phyloP scores from a whole-genome alignment of 2,329 filamentous ascomycete species.

The Stagonosporopsis tanaceti region DNA sequence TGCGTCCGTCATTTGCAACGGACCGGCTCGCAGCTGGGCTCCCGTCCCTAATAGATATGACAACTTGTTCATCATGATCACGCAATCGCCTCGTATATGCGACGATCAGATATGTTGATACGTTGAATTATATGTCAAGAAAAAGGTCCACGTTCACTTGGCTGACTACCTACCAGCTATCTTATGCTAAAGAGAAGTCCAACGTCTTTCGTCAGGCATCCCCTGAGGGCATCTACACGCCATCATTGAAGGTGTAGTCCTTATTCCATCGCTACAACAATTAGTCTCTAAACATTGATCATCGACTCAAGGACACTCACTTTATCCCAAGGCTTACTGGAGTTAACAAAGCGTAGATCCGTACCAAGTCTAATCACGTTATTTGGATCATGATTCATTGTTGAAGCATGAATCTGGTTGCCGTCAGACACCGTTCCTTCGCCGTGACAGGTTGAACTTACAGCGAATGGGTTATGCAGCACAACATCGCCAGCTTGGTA shows the following conservation, averaged over 20 bases:
- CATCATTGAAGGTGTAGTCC: slow-evolving; percentile 42
- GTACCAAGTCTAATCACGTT: slow-evolving; percentile 64
- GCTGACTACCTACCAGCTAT: neutral
- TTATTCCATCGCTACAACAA: slow-evolving; percentile 44
- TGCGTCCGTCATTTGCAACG: neutral
- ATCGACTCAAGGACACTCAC: slow-evolving; percentile 35
- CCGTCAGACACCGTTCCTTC: slow-evolving; percentile 15
- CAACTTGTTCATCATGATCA: neutral
- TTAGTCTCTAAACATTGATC: neutral
- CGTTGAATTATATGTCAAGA: neutral
- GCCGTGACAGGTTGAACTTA: slow-evolving; percentile 9
- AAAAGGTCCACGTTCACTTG: neutral
- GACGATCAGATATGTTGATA: neutral
- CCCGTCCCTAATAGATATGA: neutral
- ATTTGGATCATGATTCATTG: slow-evolving; percentile 61
- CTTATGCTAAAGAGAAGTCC: neutral
- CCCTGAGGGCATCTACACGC: slow-evolving; percentile 9
- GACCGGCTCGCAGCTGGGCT: slow-evolving; percentile 1
- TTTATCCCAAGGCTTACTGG: slow-evolving; percentile 60
- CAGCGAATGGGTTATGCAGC: slow-evolving; percentile 42
- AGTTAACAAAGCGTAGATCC: slow-evolving; percentile 64
- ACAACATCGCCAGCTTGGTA: slow-evolving; percentile 65
- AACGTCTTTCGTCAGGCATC: neutral
- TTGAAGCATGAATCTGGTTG: slow-evolving; percentile 64
- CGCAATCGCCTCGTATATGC: neutral